Evolutionary conservation across 2,329 filamentous ascomycete genomes (phyloP).

Genomic region (Leptographium radiaticola): DNA sequence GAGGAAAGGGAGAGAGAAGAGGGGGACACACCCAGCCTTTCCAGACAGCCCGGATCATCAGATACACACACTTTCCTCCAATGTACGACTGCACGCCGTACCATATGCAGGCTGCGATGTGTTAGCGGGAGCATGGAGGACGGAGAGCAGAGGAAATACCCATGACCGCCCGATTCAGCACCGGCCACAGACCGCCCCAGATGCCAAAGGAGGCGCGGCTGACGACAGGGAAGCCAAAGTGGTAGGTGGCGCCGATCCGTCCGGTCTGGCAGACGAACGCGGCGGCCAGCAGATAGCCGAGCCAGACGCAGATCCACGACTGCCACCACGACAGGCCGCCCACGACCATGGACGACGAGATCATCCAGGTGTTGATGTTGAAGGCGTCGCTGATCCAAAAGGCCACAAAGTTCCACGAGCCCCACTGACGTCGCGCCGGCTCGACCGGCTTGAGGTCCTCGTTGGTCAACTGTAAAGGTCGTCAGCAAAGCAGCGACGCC

Average conservation of each 20-base stretch:
- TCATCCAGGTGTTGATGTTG: slow-evolving; percentile 94
- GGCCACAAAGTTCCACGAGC: slow-evolving; percentile 73
- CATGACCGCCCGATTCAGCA: slow-evolving; percentile 21
- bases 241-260: slow-evolving; percentile 74
- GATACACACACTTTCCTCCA: slow-evolving; percentile 68
- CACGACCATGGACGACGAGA: slow-evolving; percentile 70
- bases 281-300: slow-evolving; percentile 68
- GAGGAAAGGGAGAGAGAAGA: slow-evolving; percentile 50
- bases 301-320: slow-evolving; percentile 76
- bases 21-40: slow-evolving; percentile 39
- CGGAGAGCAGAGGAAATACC: slow-evolving; percentile 15
- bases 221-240: slow-evolving; percentile 79
- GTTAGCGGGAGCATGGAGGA: background rate
- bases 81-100: slow-evolving; percentile 64
- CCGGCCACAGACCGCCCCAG: slow-evolving; percentile 48
- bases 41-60: slow-evolving; percentile 82
- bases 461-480: slow-evolving; percentile 53
- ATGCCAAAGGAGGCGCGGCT: slow-evolving; percentile 52
- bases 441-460: slow-evolving; percentile 73
- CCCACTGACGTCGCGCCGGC: slow-evolving; percentile 68
- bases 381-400: slow-evolving; percentile 81
- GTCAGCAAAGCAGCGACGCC: background rate
- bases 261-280: slow-evolving; percentile 66
- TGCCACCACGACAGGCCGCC: slow-evolving; percentile 82
- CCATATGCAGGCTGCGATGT: slow-evolving; percentile 20